Evolutionary conservation across 345 rosid species (phyloP).

Genomic region (Eucalyptus shirleyi): DNA sequence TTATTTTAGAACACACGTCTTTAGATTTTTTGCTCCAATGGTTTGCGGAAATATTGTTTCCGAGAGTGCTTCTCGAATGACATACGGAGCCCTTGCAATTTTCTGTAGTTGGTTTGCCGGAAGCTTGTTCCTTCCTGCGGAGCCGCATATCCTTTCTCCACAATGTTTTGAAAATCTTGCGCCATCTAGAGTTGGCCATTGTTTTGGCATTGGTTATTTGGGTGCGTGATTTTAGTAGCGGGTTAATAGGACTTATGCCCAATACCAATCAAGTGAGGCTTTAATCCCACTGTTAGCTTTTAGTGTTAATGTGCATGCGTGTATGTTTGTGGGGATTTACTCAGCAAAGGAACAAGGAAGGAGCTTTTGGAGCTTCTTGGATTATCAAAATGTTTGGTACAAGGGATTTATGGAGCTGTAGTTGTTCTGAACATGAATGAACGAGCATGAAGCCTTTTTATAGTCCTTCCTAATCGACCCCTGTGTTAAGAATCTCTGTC

Average conservation of each 20-base stretch:
- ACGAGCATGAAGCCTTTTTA: background rate
- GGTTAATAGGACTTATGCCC: background rate
- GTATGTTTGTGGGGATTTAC: background rate
- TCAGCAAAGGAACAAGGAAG: background rate
- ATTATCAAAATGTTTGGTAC: background rate
- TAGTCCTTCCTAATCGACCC: background rate
- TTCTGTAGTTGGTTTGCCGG: background rate
- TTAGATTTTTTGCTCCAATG: background rate
- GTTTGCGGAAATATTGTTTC: background rate
- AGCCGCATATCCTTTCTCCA: background rate
- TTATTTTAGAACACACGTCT: background rate
- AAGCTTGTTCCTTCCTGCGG: background rate
- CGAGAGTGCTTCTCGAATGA: background rate
- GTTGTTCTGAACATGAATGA: background rate
- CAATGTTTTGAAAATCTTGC: no score
- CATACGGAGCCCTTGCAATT: slow-evolving; percentile 16
- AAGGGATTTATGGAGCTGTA: background rate
- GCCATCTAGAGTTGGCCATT: background rate
- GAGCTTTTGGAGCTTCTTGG: background rate
- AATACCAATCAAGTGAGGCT: background rate
- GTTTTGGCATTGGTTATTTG: background rate
- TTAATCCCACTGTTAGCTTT: background rate
- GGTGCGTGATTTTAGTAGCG: background rate
- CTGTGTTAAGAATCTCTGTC: background rate
- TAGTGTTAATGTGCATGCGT: background rate